Conservation (phyloP, 2,329 filamentous ascomycete genomes). For the Colletotrichum salicis region DNA sequence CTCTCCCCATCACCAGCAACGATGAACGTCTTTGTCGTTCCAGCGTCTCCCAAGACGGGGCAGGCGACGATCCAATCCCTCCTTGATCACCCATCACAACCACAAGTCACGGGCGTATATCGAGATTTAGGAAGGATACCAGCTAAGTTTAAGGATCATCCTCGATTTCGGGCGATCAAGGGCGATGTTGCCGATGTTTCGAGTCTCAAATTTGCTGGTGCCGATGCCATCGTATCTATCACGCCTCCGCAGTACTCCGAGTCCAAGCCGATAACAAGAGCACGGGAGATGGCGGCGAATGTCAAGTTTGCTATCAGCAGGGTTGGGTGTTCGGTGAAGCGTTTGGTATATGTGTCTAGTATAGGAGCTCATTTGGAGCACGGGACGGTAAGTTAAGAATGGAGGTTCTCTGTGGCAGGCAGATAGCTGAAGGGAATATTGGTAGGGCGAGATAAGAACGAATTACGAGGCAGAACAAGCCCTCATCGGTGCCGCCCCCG, state of each 20-base stretch:
- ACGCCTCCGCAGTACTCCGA: conserved; percentile 47
- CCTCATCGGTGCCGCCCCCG: conserved; percentile 36
- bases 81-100: conserved; percentile 37
- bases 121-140: conserved; percentile 44
- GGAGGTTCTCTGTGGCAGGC: background rate
- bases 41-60: conserved; percentile 48
- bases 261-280: conserved; percentile 40
- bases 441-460: conserved; percentile 42
- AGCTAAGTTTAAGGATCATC: conserved; percentile 41
- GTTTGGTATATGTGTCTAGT: conserved; percentile 36
- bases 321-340: conserved; percentile 23
- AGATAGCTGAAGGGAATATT: background rate
- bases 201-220: conserved; percentile 42
- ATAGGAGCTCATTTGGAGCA: conserved; percentile 44
- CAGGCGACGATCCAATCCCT: conserved; percentile 43
- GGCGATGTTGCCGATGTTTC: conserved; percentile 44
- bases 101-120: conserved; percentile 44
- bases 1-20: background rate
- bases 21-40: conserved; percentile 47
- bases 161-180: conserved; percentile 43
- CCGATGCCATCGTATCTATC: conserved; percentile 47
- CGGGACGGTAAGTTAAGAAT: conserved; percentile 41
- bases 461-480: conserved; percentile 40
- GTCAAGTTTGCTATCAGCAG: conserved; percentile 45
- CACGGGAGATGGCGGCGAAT: conserved; percentile 49